phyloP scores from a whole-genome alignment of 768 basidiomycete genomes.

The Gymnopilus junonius region DNA sequence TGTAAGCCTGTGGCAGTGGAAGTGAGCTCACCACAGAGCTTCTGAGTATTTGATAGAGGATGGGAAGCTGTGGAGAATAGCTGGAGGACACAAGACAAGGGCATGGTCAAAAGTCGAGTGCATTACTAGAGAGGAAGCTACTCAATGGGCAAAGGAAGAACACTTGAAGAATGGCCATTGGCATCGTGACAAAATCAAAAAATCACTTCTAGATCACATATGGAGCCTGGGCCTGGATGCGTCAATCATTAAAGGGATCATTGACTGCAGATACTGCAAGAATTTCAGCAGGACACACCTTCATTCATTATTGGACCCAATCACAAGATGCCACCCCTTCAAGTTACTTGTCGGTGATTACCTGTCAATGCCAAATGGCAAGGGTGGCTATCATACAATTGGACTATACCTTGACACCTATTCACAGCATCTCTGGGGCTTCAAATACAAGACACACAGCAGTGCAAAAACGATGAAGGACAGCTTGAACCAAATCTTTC shows the following conservation, averaged over 20 bases:
- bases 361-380: constrained; percentile 32
- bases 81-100: background rate
- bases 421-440: constrained; percentile 31
- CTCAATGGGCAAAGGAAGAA: background rate
- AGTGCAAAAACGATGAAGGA: constrained; percentile 29
- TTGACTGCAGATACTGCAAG: constrained; percentile 26
- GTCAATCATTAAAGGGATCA: constrained; percentile 24
- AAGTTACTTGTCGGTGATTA: constrained; percentile 38
- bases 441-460: constrained; percentile 28
- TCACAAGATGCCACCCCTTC: constrained; percentile 37
- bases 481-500: constrained; percentile 17
- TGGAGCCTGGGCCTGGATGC: constrained; percentile 29
- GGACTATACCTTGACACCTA: constrained; percentile 33
- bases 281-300: constrained; percentile 32
- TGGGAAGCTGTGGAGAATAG: constrained; percentile 28
- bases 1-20: constrained; percentile 5
- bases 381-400: constrained; percentile 31
- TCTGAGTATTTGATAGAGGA: constrained; percentile 27
- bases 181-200: constrained; percentile 34
- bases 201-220: constrained; percentile 25
- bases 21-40: constrained; percentile 24
- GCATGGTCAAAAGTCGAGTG: background rate
- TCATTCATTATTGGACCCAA: constrained; percentile 35
- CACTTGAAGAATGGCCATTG: constrained; percentile 28
- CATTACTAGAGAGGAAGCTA: background rate